These are phyloP conservation scores for Naegleria fowleri DNA, from an alignment of 208 protist genomes.

Conservation along the genomic window DNA sequence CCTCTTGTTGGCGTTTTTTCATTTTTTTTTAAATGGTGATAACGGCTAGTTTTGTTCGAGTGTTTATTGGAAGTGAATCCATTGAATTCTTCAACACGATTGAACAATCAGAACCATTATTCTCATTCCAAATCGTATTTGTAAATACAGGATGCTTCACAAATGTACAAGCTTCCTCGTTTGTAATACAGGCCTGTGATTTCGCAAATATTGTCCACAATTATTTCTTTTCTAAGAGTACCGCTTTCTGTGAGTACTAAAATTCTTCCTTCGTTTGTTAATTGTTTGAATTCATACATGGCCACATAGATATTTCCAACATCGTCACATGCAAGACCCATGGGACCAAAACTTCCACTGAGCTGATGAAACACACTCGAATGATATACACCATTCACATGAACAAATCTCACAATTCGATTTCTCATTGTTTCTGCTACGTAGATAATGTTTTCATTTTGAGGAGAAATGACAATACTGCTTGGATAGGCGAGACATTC, in stretches of 20 bases:
- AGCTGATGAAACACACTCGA: background rate
- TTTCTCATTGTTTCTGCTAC: background rate
- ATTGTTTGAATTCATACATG: background rate
- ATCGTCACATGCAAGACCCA: background rate
- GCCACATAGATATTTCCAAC: background rate
- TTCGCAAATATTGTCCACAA: background rate
- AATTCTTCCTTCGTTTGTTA: background rate
- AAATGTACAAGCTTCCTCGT: background rate
- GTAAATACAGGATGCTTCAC: background rate
- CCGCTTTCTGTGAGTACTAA: background rate
- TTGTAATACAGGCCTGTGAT: background rate
- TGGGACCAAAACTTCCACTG: background rate
- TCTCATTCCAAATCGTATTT: background rate
- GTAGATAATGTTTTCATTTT: background rate
- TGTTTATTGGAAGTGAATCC: background rate
- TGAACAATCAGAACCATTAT: too few species aligned
- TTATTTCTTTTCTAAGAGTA: background rate
- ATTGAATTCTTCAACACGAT: too few species aligned
- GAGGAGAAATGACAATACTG: background rate
- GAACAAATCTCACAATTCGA: background rate
- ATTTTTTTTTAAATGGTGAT: background rate
- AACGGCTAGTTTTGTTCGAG: background rate
- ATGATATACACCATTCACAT: background rate
- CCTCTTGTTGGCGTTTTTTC: background rate
- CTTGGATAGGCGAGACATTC: background rate